Conservation (phyloP, 805 yeast genomes). For the Saccharomycopsis sp. region DNA sequence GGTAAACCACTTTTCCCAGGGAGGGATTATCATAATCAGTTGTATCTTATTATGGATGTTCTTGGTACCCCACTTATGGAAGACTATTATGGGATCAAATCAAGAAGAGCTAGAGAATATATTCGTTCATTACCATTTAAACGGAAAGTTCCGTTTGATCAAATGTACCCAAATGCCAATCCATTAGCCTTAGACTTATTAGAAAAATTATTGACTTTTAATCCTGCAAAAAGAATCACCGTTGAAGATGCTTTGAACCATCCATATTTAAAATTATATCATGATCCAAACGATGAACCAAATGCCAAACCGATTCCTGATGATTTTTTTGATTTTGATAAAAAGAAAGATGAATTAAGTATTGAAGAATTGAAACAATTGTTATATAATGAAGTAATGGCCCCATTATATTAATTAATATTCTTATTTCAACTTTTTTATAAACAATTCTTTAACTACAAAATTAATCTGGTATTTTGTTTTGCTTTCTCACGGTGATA, state of each 20-base stretch:
- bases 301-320: constrained; percentile 62
- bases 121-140: constrained; percentile 56
- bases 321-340: constrained; percentile 85
- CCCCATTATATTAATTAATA: constrained; percentile 11
- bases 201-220: constrained; percentile 60
- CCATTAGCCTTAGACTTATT: constrained; percentile 49
- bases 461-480: background rate
- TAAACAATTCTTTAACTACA: background rate
- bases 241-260: constrained; percentile 68
- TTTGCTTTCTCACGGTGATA: background rate
- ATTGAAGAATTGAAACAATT: constrained; percentile 67
- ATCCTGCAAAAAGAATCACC: constrained; percentile 63
- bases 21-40: constrained; percentile 59
- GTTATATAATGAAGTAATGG: constrained; percentile 75
- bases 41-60: constrained; percentile 53
- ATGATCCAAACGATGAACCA: constrained; percentile 68
- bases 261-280: constrained; percentile 58
- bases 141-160: constrained; percentile 42
- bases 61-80: constrained; percentile 68
- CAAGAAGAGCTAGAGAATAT: constrained; percentile 68
- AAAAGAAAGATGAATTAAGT: constrained; percentile 65
- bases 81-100: constrained; percentile 63
- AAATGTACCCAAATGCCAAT: constrained; percentile 36
- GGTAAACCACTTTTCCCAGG: constrained; percentile 68
- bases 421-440: background rate